Evolutionary conservation across 495 filamentous ascomycete genomes (phyloP).

Genomic region (Bathelium albidoporum): DNA sequence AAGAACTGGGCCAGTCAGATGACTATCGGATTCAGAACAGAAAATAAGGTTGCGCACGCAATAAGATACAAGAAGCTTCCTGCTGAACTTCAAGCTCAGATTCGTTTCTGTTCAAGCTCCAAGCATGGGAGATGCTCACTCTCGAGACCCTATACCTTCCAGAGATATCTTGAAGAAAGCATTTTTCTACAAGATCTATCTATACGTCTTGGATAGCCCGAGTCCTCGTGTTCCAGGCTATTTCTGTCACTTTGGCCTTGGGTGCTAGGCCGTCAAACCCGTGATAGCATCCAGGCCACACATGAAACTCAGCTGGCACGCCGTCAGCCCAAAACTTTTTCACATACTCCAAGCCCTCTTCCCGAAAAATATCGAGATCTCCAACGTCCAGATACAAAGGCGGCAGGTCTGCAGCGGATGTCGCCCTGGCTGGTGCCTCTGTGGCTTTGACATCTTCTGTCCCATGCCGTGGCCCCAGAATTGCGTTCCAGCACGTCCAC

Average conservation of each 20-base stretch:
- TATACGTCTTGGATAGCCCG: background rate
- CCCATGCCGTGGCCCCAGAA: conserved; percentile 11
- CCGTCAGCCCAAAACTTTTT: conserved; percentile 14
- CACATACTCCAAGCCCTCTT: conserved; percentile 16
- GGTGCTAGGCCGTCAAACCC: conserved; percentile 12
- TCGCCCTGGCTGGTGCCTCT: conserved; percentile 9
- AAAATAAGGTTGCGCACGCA: too few relatives aligned
- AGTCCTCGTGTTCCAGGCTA: background rate
- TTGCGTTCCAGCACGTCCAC: conserved; percentile 13
- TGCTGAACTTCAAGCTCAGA: too few relatives aligned
- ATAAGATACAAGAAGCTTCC: too few relatives aligned
- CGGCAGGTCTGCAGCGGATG: conserved; percentile 12
- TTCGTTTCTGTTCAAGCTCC: too few relatives aligned
- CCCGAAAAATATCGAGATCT: conserved; percentile 16
- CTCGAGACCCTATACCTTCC: too few relatives aligned
- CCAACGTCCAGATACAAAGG: conserved; percentile 17
- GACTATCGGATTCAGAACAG: too few relatives aligned
- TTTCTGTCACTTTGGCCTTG: conserved; percentile 1
- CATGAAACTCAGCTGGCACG: conserved; percentile 13
- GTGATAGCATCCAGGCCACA: conserved; percentile 12
- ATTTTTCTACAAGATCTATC: too few relatives aligned
- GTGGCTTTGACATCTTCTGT: background rate
- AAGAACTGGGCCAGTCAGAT: too few relatives aligned
- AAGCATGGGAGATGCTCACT: too few relatives aligned
- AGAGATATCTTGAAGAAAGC: too few relatives aligned